phyloP scores from a whole-genome alignment of 108 stramenopile genomes.

The Epipyxis sp. region DNA sequence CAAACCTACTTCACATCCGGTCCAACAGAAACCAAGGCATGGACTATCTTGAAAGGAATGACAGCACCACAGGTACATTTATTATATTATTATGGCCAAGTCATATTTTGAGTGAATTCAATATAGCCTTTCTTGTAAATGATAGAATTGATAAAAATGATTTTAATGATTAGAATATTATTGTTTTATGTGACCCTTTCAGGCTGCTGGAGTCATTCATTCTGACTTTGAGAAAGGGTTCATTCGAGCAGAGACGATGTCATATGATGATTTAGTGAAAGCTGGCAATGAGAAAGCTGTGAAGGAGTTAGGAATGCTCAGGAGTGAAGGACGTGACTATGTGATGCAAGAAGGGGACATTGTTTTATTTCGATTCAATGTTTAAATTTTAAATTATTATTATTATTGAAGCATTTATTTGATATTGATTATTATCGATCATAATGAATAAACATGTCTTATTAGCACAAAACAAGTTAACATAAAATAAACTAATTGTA shows the following conservation, averaged over 20 bases:
- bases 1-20: slow-evolving; percentile 95
- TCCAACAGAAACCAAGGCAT: slow-evolving; percentile 89
- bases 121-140: neutral
- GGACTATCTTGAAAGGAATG: slow-evolving; percentile 90
- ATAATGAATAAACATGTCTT: too few species aligned
- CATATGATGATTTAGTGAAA: slow-evolving; percentile 79
- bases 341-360: slow-evolving; percentile 95
- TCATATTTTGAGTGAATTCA: too few species aligned
- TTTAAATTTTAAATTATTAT: slow-evolving; percentile 47
- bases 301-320: slow-evolving; percentile 77
- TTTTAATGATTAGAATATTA: neutral
- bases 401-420: too few species aligned
- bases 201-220: slow-evolving; percentile 86
- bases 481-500: too few species aligned
- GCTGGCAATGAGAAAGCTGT: slow-evolving; percentile 83
- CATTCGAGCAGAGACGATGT: slow-evolving; percentile 94
- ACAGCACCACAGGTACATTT: too few species aligned
- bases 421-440: too few species aligned
- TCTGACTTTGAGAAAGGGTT: slow-evolving; percentile 96
- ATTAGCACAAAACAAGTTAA: too few species aligned
- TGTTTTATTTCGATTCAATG: slow-evolving; percentile 95
- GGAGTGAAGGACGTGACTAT: slow-evolving; percentile 97
- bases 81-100: slow-evolving; percentile 47
- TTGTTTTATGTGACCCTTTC: neutral
- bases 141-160: neutral